phyloP scores from a whole-genome alignment of 495 filamentous ascomycete genomes.

The Eremomyces bilateralis region DNA sequence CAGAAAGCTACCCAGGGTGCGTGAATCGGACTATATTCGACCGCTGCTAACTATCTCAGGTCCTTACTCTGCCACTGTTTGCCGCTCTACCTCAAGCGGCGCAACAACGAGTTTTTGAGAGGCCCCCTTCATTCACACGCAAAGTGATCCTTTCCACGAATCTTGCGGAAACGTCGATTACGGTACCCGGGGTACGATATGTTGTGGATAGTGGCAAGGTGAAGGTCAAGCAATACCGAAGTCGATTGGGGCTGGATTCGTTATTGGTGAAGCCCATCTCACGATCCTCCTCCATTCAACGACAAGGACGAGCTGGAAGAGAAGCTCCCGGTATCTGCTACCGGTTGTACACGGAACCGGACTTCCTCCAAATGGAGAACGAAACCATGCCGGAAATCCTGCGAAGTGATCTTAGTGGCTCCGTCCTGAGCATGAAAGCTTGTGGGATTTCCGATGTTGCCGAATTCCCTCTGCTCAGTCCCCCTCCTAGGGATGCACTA shows the following conservation, averaged over 20 bases:
- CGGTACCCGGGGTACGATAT: constrained; percentile 74
- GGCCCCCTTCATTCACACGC: constrained; percentile 48
- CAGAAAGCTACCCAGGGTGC: constrained; percentile 49
- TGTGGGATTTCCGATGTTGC: constrained; percentile 66
- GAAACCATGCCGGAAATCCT: constrained; percentile 75
- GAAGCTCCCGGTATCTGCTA: constrained; percentile 82
- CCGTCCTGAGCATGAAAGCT: constrained; percentile 87
- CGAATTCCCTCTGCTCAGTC: constrained; percentile 67
- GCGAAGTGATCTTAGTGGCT: constrained; percentile 64
- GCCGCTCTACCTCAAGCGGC: constrained; percentile 51
- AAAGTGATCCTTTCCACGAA: constrained; percentile 91
- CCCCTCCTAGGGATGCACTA: constrained; percentile 52
- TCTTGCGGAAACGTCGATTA: constrained; percentile 95
- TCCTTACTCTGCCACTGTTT: constrained; percentile 49
- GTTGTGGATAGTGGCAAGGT: constrained; percentile 89
- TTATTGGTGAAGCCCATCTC: constrained; percentile 82
- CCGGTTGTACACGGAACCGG: constrained; percentile 67
- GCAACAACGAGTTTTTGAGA: constrained; percentile 70
- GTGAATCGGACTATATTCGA: constrained; percentile 1
- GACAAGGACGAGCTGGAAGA: constrained; percentile 79
- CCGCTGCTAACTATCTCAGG: constrained; percentile 9
- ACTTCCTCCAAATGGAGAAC: constrained; percentile 47
- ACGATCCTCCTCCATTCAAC: constrained; percentile 78
- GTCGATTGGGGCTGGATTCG: constrained; percentile 70
- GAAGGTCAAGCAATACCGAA: constrained; percentile 81